phyloP scores from a whole-genome alignment of 495 filamentous ascomycete species.

The Trichoderma erinaceum region DNA sequence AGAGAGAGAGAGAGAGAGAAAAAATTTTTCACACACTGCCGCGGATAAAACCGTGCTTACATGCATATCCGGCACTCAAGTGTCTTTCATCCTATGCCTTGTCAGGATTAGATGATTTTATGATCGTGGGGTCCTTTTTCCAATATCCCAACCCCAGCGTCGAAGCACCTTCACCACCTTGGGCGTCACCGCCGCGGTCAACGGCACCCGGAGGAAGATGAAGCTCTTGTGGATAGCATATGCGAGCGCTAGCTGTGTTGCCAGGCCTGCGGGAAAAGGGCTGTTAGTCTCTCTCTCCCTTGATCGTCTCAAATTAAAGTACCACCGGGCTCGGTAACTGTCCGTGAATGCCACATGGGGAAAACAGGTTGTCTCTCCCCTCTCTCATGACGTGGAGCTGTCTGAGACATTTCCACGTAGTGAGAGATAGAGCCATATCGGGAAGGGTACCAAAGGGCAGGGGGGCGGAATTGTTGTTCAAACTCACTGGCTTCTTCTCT shows the following conservation, averaged over 20 bases:
- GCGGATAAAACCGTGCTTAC: too few relatives aligned
- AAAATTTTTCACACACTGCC: too few relatives aligned
- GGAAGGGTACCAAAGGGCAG: neutral
- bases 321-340: too few relatives aligned
- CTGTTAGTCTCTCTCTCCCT: too few relatives aligned
- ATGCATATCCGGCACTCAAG: too few relatives aligned
- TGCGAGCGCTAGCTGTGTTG: conserved; percentile 84
- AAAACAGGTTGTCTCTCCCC: neutral
- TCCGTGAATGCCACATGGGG: conserved; percentile 5
- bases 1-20: neutral
- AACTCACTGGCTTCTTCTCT: conserved; percentile 51
- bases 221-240: conserved; percentile 98
- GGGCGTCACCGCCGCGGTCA: conserved; percentile 83
- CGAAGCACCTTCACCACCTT: conserved; percentile 84
- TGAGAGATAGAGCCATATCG: neutral
- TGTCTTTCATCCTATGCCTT: too few relatives aligned
- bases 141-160: conserved; percentile 68
- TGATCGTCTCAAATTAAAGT: neutral
- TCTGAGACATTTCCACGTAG: neutral
- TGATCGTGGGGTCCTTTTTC: conserved; percentile 31
- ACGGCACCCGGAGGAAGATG: conserved; percentile 86
- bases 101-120: neutral
- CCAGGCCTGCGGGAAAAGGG: conserved; percentile 32
- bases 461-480: neutral
- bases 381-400: too few relatives aligned